Conservation (phyloP, 2,329 filamentous ascomycete genomes). For the Pyricularia pennisetigena region DNA sequence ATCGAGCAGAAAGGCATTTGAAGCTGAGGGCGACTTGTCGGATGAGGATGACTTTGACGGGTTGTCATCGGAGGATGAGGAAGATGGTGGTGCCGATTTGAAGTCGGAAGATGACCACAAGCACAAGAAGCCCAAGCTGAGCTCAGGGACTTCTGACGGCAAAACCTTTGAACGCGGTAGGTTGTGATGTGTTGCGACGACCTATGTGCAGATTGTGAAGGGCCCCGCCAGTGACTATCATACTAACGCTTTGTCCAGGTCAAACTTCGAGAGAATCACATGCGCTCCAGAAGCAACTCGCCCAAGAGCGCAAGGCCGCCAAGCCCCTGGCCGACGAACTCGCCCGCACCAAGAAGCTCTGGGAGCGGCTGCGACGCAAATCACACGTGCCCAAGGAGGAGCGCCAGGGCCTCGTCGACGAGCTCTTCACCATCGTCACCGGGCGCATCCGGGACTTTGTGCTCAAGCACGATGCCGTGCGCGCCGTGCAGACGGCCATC, state of each 20-base stretch:
- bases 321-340: slow-evolving; percentile 91
- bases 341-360: slow-evolving; percentile 86
- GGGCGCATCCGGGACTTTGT: slow-evolving; percentile 91
- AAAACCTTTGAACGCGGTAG: slow-evolving; percentile 32
- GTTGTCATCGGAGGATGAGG: slow-evolving; percentile 39
- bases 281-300: slow-evolving; percentile 82
- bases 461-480: slow-evolving; percentile 96
- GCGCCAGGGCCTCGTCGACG: slow-evolving; percentile 73
- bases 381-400: slow-evolving; percentile 88
- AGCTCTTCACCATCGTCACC: slow-evolving; percentile 86
- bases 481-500: slow-evolving; percentile 90
- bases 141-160: slow-evolving; percentile 15
- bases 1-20: slow-evolving; percentile 19
- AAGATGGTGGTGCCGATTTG: slow-evolving; percentile 42
- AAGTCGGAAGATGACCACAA: slow-evolving; percentile 24
- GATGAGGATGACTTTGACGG: slow-evolving; percentile 28
- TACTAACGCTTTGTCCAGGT: not conserved
- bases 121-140: slow-evolving; percentile 9
- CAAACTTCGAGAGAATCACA: slow-evolving; percentile 73
- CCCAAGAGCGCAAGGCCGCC: slow-evolving; percentile 78
- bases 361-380: slow-evolving; percentile 88
- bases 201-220: not conserved
- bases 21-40: slow-evolving; percentile 21
- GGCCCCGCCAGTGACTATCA: no score
- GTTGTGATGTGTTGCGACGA: not conserved